phyloP scores from a whole-genome alignment of 352 stramenopile species.

The Detonula confervacea region DNA sequence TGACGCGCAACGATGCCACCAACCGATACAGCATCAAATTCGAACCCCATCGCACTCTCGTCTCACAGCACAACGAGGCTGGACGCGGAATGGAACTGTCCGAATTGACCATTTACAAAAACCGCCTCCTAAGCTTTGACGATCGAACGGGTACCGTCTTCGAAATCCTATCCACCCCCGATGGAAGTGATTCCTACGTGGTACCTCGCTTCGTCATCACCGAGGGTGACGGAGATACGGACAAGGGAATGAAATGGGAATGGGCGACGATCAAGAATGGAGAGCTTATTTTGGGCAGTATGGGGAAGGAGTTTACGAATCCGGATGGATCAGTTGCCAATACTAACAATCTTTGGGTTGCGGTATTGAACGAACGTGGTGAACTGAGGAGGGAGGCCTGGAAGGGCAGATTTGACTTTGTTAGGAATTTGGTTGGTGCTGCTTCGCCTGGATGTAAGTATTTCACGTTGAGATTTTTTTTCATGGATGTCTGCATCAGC shows the following conservation, averaged over 20 bases:
- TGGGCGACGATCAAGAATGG: slow-evolving; percentile 98
- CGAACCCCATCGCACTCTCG: slow-evolving; percentile 67
- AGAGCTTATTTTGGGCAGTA: slow-evolving; percentile 95
- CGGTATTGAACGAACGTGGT: slow-evolving; percentile 83
- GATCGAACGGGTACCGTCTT: slow-evolving; percentile 98
- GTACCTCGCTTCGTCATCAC: slow-evolving; percentile 96
- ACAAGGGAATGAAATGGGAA: slow-evolving; percentile 99
- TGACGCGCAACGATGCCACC: slow-evolving; percentile 84
- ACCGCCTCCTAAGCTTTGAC: slow-evolving; percentile 93
- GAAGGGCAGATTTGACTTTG: slow-evolving; percentile 91
- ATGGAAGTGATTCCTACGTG: slow-evolving; percentile 80
- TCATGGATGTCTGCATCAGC: too few relatives aligned
- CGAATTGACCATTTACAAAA: slow-evolving; percentile 89
- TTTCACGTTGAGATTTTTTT: slow-evolving; percentile 48
- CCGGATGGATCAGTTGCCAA: slow-evolving; percentile 90
- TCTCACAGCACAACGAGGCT: slow-evolving; percentile 91
- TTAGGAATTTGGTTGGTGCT: slow-evolving; percentile 91
- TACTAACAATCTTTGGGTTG: slow-evolving; percentile 98
- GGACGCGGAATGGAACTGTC: slow-evolving; percentile 95
- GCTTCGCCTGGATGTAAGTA: slow-evolving; percentile 84
- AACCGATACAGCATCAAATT: slow-evolving; percentile 72
- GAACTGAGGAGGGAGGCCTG: slow-evolving; percentile 91
- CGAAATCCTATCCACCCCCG: slow-evolving; percentile 88
- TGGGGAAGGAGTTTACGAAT: slow-evolving; percentile 85
- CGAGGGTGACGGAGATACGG: slow-evolving; percentile 94